Evolutionary conservation across 257 asterid species (phyloP), one percentile per base, ranked within the genome.

Genomic region (Solanum sparsipilum): DNA sequence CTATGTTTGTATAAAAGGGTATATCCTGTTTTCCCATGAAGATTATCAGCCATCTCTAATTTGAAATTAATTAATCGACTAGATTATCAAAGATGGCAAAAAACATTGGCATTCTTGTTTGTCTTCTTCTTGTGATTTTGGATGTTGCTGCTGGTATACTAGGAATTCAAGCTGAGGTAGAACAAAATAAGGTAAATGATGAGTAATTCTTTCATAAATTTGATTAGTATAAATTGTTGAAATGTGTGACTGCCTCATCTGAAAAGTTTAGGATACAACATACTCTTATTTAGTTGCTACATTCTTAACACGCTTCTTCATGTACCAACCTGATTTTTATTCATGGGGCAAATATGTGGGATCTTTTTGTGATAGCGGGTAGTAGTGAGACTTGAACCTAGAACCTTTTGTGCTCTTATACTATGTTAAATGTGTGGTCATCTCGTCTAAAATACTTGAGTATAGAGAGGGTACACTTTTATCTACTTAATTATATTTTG

Each of bases 81-180:
- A 46, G 29, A 78, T 41, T 9, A 1, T 25, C 85, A 21, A 73
- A 89, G 87, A 91, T 91, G 94, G 88, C 88, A 12, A 89, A 65
- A 86, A 58, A 74, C 29, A 44, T 84, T 4, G 84, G 89, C 72
- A 87, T 91, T 78, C 89, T 91, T 13, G 89, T 92, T 20, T 90
- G 92, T 71, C 89, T 92, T 76, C 21, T 87, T 72, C 86, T 93
- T 90, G 86, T 92, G 84, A 68, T 56, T 65, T 31, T 91, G 84
- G 94, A 91, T 83, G 88, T 92, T 83, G 48, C 73, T 23, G 94
- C 93, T 1, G 94, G 91, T 20, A 87, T 91, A 65, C 93, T 92
- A 9, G 91, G 93, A 29, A 92, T 92, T 85, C 84, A 91, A 90
- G 94, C 93, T 34, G 93, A 92, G 88, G 87, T 90, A 34, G 93